Evolutionary conservation across 2,329 filamentous ascomycete species (phyloP).

Genomic region (Verticillium tricorpus): DNA sequence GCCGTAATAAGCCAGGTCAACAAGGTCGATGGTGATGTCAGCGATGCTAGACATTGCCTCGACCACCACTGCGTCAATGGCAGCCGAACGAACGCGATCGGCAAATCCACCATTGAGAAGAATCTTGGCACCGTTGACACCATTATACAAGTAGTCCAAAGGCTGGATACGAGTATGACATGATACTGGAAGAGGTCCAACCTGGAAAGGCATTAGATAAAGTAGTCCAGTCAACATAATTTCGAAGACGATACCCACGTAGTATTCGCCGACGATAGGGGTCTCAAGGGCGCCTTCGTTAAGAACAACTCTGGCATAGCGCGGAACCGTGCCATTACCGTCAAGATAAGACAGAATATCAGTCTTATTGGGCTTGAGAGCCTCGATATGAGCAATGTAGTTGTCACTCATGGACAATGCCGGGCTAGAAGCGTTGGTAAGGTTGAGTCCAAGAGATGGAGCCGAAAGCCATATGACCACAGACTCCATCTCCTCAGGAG

Average conservation of each 20-base stretch:
- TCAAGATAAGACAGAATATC: conserved; percentile 57
- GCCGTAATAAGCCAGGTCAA: conserved; percentile 29
- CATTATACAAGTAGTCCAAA: conserved; percentile 14
- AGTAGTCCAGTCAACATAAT: background rate
- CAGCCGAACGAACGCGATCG: conserved; percentile 5
- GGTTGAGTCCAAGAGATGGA: conserved; percentile 9
- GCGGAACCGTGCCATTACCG: conserved; percentile 1
- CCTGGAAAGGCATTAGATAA: conserved; percentile 1
- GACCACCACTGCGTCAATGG: conserved; percentile 9
- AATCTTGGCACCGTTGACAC: conserved; percentile 11
- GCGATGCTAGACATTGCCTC: conserved; percentile 13
- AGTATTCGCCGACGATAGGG: conserved; percentile 12
- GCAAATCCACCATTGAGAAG: conserved; percentile 12
- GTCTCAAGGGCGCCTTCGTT: conserved; percentile 11
- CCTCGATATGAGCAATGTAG: conserved; percentile 14
- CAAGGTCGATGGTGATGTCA: conserved; percentile 37
- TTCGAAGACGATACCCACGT: conserved; percentile 4
- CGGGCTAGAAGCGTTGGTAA: conserved; percentile 9
- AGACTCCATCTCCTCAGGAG: background rate
- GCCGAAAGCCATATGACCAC: background rate
- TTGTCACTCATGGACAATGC: conserved; percentile 10
- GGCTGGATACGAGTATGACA: conserved; percentile 7
- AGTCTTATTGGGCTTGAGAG: conserved; percentile 54
- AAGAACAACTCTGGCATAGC: conserved; percentile 13
- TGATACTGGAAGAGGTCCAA: conserved; percentile 13